These are phyloP conservation scores for Clarireedia sp. DNA, from an alignment of 2,329 filamentous ascomycete genomes.

Conservation along the genomic window DNA sequence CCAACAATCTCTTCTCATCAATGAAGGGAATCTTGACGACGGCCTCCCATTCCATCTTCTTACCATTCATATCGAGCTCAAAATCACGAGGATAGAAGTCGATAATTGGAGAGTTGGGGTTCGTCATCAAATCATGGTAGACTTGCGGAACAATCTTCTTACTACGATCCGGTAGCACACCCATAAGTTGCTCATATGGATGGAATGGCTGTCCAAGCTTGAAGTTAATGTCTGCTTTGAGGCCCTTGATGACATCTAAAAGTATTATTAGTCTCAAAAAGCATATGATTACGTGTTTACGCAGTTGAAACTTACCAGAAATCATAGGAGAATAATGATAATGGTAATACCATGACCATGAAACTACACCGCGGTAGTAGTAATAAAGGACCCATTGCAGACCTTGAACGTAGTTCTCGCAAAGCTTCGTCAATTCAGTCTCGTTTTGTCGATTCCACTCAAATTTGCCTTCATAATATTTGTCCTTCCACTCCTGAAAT, in stretches of 20 bases:
- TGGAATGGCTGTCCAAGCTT: conserved; percentile 89
- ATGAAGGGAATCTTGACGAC: conserved; percentile 99
- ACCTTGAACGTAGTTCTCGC: conserved; percentile 95
- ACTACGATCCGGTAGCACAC: conserved; percentile 91
- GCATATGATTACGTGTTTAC: neutral
- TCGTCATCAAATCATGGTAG: conserved; percentile 91
- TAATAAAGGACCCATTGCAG: conserved; percentile 98
- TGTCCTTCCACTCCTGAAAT: conserved; percentile 87
- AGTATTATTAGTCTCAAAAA: conserved; percentile 6
- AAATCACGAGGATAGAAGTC: conserved; percentile 98
- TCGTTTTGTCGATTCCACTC: conserved; percentile 78
- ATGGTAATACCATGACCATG: conserved; percentile 96
- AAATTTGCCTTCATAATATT: conserved; percentile 87
- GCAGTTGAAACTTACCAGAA: conserved; percentile 48
- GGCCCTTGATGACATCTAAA: conserved; percentile 75
- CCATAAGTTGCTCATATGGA: conserved; percentile 96
- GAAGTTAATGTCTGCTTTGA: conserved; percentile 84
- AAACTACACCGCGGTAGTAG: conserved; percentile 94
- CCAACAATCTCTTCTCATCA: conserved; percentile 76
- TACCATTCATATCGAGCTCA: conserved; percentile 97
- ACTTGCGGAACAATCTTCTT: conserved; percentile 87
- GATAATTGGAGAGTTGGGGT: conserved; percentile 81
- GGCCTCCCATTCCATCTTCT: conserved; percentile 99
- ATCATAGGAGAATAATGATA: conserved; percentile 99
- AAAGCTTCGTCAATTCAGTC: conserved; percentile 70